phyloP scores from a whole-genome alignment of 1,284 basidiomycete genomes.

The Ustilago esculenta region DNA sequence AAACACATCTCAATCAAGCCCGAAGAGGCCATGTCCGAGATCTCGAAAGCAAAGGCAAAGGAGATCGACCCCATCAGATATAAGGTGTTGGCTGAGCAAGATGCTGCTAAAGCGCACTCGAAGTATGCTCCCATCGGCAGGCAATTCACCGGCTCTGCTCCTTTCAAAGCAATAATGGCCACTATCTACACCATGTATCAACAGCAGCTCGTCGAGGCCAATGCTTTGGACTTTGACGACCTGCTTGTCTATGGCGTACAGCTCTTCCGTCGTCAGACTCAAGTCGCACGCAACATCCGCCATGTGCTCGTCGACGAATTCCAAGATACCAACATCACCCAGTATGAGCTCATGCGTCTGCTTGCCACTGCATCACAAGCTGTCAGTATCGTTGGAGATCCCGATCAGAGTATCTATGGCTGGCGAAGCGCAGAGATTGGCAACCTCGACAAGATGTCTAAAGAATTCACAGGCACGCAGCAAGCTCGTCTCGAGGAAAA shows the following conservation, averaged over 20 bases:
- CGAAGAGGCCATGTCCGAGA: slow-evolving; percentile 73
- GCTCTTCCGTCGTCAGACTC: slow-evolving; percentile 74
- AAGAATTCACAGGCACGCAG: slow-evolving; percentile 60
- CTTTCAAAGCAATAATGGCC: slow-evolving; percentile 39
- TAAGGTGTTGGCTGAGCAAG: slow-evolving; percentile 20
- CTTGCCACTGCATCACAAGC: slow-evolving; percentile 38
- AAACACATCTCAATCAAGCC: slow-evolving; percentile 74
- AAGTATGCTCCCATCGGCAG: slow-evolving; percentile 16
- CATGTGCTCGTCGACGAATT: slow-evolving; percentile 92
- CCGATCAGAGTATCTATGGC: slow-evolving; percentile 91
- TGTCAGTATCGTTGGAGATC: slow-evolving; percentile 88
- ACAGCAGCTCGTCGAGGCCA: slow-evolving; percentile 73
- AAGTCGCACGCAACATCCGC: slow-evolving; percentile 74
- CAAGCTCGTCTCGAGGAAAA: slow-evolving; percentile 86
- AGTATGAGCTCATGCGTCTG: slow-evolving; percentile 83
- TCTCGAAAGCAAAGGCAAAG: slow-evolving; percentile 84
- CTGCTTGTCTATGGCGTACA: slow-evolving; percentile 76
- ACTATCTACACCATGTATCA: slow-evolving; percentile 79
- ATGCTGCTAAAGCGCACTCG: slow-evolving; percentile 25
- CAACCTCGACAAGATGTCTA: slow-evolving; percentile 59
- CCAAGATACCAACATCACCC: slow-evolving; percentile 87
- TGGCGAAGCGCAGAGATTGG: slow-evolving; percentile 79
- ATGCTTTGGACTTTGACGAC: slow-evolving; percentile 90
- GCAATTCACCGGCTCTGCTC: slow-evolving; percentile 7
- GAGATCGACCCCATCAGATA: slow-evolving; percentile 66